Evolutionary conservation across 106 monocot genomes (phyloP).

Genomic region (Dioscorea alata): DNA sequence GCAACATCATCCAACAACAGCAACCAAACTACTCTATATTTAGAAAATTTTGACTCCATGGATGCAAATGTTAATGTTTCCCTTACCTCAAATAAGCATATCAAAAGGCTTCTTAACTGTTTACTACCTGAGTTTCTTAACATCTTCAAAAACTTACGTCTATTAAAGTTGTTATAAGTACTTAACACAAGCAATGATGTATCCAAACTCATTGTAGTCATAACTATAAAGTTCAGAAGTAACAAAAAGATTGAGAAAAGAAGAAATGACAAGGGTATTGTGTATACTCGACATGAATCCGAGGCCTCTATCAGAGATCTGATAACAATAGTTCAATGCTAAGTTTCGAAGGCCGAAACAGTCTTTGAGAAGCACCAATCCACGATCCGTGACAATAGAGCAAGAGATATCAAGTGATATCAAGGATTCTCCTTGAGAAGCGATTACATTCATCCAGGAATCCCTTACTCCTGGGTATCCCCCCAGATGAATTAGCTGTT

Average conservation of each 20-base stretch:
- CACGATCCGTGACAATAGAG: constrained; percentile 83
- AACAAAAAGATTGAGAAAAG: neutral
- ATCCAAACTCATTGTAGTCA: too few relatives aligned
- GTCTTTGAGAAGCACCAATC: constrained; percentile 47
- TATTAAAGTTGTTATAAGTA: too few relatives aligned
- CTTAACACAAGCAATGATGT: too few relatives aligned
- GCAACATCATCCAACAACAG: too few relatives aligned
- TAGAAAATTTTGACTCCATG: too few relatives aligned
- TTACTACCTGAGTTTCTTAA: too few relatives aligned
- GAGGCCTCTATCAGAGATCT: too few relatives aligned
- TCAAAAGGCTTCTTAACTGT: too few relatives aligned
- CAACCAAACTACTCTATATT: too few relatives aligned
- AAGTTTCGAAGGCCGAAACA: constrained; percentile 63
- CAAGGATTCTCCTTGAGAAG: constrained; percentile 89
- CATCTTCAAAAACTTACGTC: too few relatives aligned
- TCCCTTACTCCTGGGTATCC: constrained; percentile 94
- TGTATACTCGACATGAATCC: constrained; percentile 50
- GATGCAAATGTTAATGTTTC: too few relatives aligned
- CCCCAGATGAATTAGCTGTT: constrained; percentile 77
- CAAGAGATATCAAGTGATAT: constrained; percentile 86
- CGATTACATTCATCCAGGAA: constrained; percentile 72
- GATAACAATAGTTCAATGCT: constrained; percentile 79
- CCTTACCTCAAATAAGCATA: too few relatives aligned
- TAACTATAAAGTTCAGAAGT: neutral
- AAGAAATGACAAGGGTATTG: neutral